phyloP scores from a whole-genome alignment of 176 grass and related monocot genomes.

The maize (Zea mays) region Zm-B73-REFERENCE-NAM-5.0 NC_050100.1:17039501-17040000 shows the following conservation, averaged over 20 bases:
- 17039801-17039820: neutral
- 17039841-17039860: neutral
- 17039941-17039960: neutral
- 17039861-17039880: neutral
- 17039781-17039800: neutral
- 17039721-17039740: neutral
- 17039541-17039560: neutral
- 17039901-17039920: neutral
- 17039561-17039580: neutral
- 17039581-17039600: neutral
- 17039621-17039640: neutral
- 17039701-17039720: neutral
- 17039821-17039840: neutral
- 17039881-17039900: neutral
- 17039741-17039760: neutral
- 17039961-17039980: neutral
- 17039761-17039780: neutral
- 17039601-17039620: neutral
- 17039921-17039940: slow-evolving; percentile 6
- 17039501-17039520: neutral
- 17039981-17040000: neutral
- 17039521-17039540: neutral
- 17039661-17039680: neutral
- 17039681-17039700: neutral
- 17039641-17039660: neutral